A percentile compares a stretch with the other conserved stretches of the same genome.
Conservation (phyloP, 2,329 filamentous ascomycete species). For the Verticillium albo-atrum region DNA sequence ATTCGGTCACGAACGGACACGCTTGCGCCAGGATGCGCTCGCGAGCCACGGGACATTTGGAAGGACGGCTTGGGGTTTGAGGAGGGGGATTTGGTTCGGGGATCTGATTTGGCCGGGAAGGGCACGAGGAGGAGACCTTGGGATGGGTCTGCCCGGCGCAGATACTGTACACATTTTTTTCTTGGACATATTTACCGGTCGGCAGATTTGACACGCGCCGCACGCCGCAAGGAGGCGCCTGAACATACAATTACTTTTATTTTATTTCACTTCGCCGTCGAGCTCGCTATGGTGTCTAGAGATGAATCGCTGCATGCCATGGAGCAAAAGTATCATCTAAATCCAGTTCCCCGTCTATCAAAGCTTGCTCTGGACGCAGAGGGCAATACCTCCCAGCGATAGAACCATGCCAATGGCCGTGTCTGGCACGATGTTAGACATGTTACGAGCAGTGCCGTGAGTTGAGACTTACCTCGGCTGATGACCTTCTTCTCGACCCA, state of each 20-base stretch:
- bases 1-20: not conserved
- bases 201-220: not conserved
- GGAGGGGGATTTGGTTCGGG: not conserved
- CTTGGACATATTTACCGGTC: not conserved
- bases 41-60: not conserved
- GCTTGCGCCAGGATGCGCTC: not conserved
- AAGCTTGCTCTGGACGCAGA: conserved; percentile 71
- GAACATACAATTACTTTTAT: not conserved
- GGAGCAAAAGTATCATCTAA: not conserved
- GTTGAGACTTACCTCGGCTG: conserved; percentile 59
- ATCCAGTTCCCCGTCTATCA: not conserved
- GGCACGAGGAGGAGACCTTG: not conserved
- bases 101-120: not conserved
- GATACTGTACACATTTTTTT: not conserved
- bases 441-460: not conserved
- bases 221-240: not conserved
- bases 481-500: conserved; percentile 91
- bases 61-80: too few relatives aligned
- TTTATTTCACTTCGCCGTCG: not conserved
- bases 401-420: conserved; percentile 79
- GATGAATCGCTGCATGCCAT: not conserved
- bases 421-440: conserved; percentile 42
- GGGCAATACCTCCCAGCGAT: conserved; percentile 72
- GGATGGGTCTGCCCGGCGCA: conserved; percentile 1
- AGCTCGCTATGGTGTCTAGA: not conserved